Base-by-base conservation (phyloP, 768 basidiomycete species). In the Trametes meyenii region DNA sequence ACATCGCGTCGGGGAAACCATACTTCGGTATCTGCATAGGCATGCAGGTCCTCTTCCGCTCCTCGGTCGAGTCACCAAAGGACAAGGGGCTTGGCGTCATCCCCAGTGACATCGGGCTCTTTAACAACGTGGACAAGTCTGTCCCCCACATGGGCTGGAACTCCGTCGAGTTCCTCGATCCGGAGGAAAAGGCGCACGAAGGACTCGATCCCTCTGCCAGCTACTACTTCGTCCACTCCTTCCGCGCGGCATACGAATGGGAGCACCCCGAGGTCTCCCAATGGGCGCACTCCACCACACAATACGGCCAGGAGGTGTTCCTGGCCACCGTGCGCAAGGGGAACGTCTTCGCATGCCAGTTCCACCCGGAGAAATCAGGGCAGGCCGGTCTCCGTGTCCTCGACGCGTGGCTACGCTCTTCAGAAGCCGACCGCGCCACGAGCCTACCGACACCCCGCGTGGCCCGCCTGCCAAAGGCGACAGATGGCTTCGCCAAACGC, bases 131-230 rank as follows among this genome's bases (percentile, higher is more conserved):
- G 11, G 83, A 88, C 71, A 98, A 98, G 78, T 79, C 90, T 0
- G 96, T 98, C 16, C 97, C 97, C 33, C 96, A 98, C 78, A 98
- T 99, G 76, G 97, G 97, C 53, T 99, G 96, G 96, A 98, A 97
- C 74, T 76, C 84, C 23, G 85, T 86, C 24, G 85, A 89, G 60
- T 77, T 81, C 43, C 70, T 90, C 57, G 78, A 83, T 69, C 69
- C 75, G n/a, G 72, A 72, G 40, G 70, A 73, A 29, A 70, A 75
- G 48, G 69, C 79, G 62, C 72, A 77, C 58, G 82, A 84, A 55
- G 78, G 79, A 51, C 72, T 85, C 68, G 77, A 81, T 51, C 73
- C 77, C 52, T 72, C 79, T n/a, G 80, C 85, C 19, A 87, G 88
- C 70, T 98, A 96, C 72, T 99, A 99, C 76, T 99, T 96, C 72